Evolutionary conservation across 345 rosid species (phyloP), one percentile per base, ranked within the genome.

Genomic region (Salix suchowensis): DNA sequence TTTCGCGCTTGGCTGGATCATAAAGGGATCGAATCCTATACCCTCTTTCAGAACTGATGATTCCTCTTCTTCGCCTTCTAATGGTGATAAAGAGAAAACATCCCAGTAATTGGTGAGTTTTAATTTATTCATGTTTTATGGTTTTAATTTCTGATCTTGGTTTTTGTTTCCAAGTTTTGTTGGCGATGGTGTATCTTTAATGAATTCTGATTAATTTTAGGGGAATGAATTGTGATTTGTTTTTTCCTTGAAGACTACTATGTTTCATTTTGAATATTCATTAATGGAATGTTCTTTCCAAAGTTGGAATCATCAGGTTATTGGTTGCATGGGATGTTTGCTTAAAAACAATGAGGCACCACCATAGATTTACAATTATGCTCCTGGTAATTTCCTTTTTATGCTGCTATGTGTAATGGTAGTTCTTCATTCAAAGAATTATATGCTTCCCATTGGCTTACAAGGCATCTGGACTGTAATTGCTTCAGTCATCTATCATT

Each of bases 21-120:
- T 95, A 67, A 95, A 95, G 73, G 98, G 97, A 69, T 84, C 85
- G 28, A 95, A 94, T 82, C 98, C 98, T 73, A 84, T 95, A 40
- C 92, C 97, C 71, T 93, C 97, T 2, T 79, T 84, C 71, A 87
- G 83, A 60, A 52, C 85, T 16, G 65, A 76, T 39, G 36, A 68
- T 32, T 30, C 71, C 42, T 54, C 73, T 21, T 50, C 46, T 58
- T 67, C 80, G 1, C 52, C 82, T 24, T 2, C 72, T 32, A 14
- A 52, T 42, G 76, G 64, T 64, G 70, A 52, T 65, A 34, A 24
- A 44, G 50, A 44, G 13, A 44, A 44, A 39, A 26, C 76, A 37
- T 34, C 23, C 52, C 54, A 2, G 7, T 73, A 13, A 61, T 24
- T 13, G 18, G 76, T 73, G 40, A 73, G 76, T 61, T 13, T 39